Evolutionary conservation across 1,139 yeast genomes (phyloP).

Genomic region (Suhomyces wounanorum): DNA sequence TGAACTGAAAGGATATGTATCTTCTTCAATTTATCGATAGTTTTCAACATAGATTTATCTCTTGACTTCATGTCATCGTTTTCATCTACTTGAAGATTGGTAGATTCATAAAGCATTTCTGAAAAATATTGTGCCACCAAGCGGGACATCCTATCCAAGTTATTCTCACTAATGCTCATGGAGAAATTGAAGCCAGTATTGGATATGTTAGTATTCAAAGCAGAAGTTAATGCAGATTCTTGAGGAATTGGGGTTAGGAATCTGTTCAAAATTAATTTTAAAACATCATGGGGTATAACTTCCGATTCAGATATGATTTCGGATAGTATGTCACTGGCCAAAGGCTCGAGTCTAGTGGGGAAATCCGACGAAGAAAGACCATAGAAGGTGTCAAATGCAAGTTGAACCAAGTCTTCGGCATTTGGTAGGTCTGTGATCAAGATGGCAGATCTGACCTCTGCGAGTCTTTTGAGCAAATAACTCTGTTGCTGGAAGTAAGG

Average conservation of each 20-base stretch:
- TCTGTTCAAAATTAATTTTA: constrained; percentile 62
- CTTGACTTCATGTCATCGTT: constrained; percentile 4
- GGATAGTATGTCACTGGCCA: constrained; percentile 67
- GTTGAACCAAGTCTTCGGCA: constrained; percentile 54
- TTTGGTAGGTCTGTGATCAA: constrained; percentile 75
- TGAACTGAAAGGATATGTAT: constrained; percentile 66
- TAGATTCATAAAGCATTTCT: constrained; percentile 62
- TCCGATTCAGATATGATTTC: constrained; percentile 80
- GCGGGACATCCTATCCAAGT: constrained; percentile 75
- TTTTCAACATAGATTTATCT: constrained; percentile 9
- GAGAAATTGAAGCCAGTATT: constrained; percentile 71
- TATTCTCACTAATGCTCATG: constrained; percentile 65
- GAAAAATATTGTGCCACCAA: constrained; percentile 80
- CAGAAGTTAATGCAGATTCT: constrained; percentile 17
- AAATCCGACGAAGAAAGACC: constrained; percentile 44
- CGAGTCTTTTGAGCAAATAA: constrained; percentile 65
- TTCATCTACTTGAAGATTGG: constrained; percentile 28
- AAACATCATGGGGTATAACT: constrained; percentile 60
- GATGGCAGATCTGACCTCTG: constrained; percentile 80
- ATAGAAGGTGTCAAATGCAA: constrained; percentile 65
- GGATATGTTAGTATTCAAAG: constrained; percentile 25
- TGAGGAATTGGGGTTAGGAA: constrained; percentile 30
- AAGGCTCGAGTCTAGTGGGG: constrained; percentile 52
- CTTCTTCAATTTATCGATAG: constrained; percentile 49
- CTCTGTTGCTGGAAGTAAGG: constrained; percentile 68